Percentiles rank a stretch among this genome's conserved stretches.
Conservation (phyloP, 306 rosid genomes). For the Casuarina glauca region DNA sequence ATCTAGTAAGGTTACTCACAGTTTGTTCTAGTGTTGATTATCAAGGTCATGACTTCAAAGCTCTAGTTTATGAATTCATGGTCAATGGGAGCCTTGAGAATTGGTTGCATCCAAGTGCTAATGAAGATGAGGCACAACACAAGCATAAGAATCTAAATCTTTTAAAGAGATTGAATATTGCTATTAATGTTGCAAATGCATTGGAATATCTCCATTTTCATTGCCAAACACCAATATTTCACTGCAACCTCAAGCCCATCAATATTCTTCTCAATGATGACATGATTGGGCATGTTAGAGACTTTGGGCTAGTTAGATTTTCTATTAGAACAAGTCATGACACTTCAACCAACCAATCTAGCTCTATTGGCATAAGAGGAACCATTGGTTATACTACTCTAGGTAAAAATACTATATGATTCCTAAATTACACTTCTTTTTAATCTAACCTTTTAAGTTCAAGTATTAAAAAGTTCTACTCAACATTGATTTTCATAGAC, state of each 20-base stretch:
- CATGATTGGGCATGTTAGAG: neutral
- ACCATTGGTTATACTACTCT: neutral
- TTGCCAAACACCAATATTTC: neutral
- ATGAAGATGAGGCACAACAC: neutral
- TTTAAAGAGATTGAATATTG: neutral
- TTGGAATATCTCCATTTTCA: neutral
- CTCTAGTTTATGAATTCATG: neutral
- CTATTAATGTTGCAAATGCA: neutral
- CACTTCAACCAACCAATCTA: neutral
- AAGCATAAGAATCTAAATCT: neutral
- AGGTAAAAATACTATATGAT: neutral
- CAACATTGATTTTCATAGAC: too few relatives aligned
- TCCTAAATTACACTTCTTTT: neutral
- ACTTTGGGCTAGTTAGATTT: neutral
- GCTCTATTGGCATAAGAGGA: neutral
- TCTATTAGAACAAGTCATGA: neutral
- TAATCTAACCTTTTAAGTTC: too few relatives aligned
- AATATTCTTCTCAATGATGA: neutral
- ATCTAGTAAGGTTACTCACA: neutral
- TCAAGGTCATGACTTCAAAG: neutral
- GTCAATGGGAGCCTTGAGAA: neutral
- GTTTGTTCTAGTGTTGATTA: neutral
- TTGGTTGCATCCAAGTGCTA: neutral
- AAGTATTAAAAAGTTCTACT: too few relatives aligned
- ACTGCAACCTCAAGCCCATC: too few relatives aligned